A percentile compares a stretch with the other conserved stretches of the same genome.
Evolutionary conservation across 2,329 filamentous ascomycete species (phyloP).

Genomic region (Trichoderma hamatum): DNA sequence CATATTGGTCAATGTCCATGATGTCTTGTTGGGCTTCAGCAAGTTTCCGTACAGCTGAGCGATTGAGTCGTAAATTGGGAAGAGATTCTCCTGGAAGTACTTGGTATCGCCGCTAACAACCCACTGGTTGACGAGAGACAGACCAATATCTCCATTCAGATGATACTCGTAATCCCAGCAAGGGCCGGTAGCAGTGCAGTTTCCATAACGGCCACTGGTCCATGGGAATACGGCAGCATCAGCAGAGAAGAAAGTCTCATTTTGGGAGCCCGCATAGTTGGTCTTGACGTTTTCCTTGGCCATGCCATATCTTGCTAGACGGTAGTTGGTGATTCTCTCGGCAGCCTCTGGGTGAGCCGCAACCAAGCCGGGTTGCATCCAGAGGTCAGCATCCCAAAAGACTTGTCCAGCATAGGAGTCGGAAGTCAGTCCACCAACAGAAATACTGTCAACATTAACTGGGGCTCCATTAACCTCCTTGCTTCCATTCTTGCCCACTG

Average conservation of each 20-base stretch:
- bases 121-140: slow-evolving; percentile 41
- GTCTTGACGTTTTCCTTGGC: slow-evolving; percentile 63
- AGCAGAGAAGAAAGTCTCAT: slow-evolving; percentile 57
- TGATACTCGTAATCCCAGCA: slow-evolving; percentile 75
- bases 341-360: slow-evolving; percentile 35
- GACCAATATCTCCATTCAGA: slow-evolving; percentile 68
- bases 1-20: slow-evolving; percentile 60
- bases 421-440: slow-evolving; percentile 36
- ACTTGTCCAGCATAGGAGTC: slow-evolving; percentile 38
- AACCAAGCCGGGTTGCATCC: slow-evolving; percentile 36
- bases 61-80: slow-evolving; percentile 66
- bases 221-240: slow-evolving; percentile 59
- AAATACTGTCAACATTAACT: slow-evolving; percentile 37
- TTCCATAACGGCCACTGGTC: slow-evolving; percentile 68
- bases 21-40: slow-evolving; percentile 60
- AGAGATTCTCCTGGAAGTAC: slow-evolving; percentile 42
- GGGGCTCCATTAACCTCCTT: slow-evolving; percentile 50
- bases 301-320: slow-evolving; percentile 45
- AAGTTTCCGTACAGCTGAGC: slow-evolving; percentile 64
- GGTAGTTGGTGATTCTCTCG: slow-evolving; percentile 35
- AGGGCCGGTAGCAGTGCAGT: slow-evolving; percentile 61
- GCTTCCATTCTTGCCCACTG: slow-evolving; percentile 44
- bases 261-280: slow-evolving; percentile 49
- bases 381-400: slow-evolving; percentile 39
- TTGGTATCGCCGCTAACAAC: slow-evolving; percentile 33